Evolutionary conservation across 345 rosid genomes (phyloP).

Genomic region (Euphorbia pulcherrima): DNA sequence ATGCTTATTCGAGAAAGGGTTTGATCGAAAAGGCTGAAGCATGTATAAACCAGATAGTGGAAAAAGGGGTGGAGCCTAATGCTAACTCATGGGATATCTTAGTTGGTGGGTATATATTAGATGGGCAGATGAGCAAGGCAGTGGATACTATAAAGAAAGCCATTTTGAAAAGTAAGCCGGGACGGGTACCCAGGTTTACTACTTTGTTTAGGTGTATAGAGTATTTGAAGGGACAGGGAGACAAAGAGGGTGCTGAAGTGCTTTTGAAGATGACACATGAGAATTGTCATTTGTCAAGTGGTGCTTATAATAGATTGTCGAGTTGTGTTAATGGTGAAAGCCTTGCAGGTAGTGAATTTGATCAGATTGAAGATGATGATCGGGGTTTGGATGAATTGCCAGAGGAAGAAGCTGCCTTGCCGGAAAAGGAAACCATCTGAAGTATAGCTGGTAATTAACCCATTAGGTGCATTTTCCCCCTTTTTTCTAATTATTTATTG

Average conservation of each 20-base stretch:
- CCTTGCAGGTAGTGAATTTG: background rate
- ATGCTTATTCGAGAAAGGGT: background rate
- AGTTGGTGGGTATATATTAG: background rate
- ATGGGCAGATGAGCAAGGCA: background rate
- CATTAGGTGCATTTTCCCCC: too few species aligned
- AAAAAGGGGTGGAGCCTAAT: background rate
- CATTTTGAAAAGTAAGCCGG: background rate
- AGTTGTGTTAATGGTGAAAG: background rate
- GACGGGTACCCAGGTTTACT: background rate
- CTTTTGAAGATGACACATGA: background rate
- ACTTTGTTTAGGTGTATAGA: background rate
- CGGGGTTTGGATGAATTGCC: too few species aligned
- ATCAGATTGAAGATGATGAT: too few species aligned
- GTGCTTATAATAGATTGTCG: background rate
- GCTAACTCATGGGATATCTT: background rate
- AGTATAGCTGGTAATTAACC: background rate
- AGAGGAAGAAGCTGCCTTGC: background rate
- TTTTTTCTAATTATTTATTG: too few species aligned
- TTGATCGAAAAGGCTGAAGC: background rate
- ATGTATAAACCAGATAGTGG: background rate
- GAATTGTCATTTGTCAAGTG: background rate
- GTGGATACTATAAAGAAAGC: background rate
- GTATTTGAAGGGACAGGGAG: background rate
- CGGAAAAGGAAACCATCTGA: background rate
- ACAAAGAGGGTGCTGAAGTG: background rate